phyloP scores from a whole-genome alignment of 2,329 filamentous ascomycete species.

The Hypoxylon sp. region DNA sequence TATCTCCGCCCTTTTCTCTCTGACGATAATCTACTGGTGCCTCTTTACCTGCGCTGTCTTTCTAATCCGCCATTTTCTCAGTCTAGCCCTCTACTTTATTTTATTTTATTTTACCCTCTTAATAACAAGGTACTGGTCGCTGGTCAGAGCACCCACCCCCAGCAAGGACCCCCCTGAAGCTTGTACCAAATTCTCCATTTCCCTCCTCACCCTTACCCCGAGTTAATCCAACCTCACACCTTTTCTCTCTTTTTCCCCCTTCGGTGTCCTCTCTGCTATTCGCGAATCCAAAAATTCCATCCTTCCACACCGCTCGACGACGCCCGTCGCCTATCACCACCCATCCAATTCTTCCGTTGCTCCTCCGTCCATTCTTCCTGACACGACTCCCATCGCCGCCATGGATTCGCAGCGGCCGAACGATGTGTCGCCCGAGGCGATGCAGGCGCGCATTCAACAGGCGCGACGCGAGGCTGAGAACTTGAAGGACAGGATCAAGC shows the following conservation, averaged over 20 bases:
- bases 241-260: constrained; percentile 40
- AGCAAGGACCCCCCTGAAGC: constrained; percentile 41
- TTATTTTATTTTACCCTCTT: constrained; percentile 17
- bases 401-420: constrained; percentile 67
- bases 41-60: background rate
- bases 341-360: constrained; percentile 25
- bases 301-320: constrained; percentile 37
- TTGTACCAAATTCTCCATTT: constrained; percentile 42
- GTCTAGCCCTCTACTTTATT: constrained; percentile 19
- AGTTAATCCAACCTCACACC: constrained; percentile 47
- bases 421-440: constrained; percentile 76
- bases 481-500: constrained; percentile 98
- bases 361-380: constrained; percentile 24
- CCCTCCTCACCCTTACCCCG: constrained; percentile 45
- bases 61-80: background rate
- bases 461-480: constrained; percentile 97
- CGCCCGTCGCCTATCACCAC: constrained; percentile 30
- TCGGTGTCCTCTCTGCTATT: constrained; percentile 42
- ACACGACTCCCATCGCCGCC: constrained; percentile 42
- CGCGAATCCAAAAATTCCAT: constrained; percentile 34
- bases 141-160: constrained; percentile 31
- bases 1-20: constrained; percentile 17
- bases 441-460: constrained; percentile 92
- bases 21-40: constrained; percentile 9
- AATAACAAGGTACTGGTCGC: constrained; percentile 28